These are phyloP conservation scores for Penicillium canariense DNA, from an alignment of 495 filamentous ascomycete genomes.

Conservation along the genomic window DNA sequence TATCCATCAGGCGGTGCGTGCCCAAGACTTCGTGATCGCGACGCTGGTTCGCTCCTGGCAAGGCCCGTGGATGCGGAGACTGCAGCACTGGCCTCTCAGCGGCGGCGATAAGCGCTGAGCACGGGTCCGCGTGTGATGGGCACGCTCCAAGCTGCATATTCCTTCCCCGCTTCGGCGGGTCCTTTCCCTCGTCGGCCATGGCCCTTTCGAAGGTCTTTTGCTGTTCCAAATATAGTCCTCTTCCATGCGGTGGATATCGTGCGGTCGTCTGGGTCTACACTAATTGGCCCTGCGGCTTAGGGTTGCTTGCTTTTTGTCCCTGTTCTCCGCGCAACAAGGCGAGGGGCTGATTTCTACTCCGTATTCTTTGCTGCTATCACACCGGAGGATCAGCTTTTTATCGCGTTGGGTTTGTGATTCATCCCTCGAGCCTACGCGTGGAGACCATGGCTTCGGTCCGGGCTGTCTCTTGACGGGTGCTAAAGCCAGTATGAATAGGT, in stretches of 20 bases:
- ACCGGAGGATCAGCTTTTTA: conserved; percentile 10
- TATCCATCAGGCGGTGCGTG: conserved; percentile 1
- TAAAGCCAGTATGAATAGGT: conserved; percentile 44
- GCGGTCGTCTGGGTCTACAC: conserved; percentile 18
- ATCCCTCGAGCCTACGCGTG: conserved; percentile 17
- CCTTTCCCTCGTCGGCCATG: not conserved
- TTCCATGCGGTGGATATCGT: conserved; percentile 18
- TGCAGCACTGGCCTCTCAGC: conserved; percentile 24
- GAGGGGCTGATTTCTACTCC: conserved; percentile 6
- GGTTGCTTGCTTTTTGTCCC: conserved; percentile 16
- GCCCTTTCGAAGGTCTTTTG: not conserved
- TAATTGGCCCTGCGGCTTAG: conserved; percentile 21
- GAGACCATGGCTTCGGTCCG: conserved; percentile 32
- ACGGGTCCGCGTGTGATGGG: conserved; percentile 29
- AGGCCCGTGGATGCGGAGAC: conserved; percentile 18
- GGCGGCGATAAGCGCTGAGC: conserved; percentile 26
- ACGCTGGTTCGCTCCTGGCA: conserved; percentile 10
- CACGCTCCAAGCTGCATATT: conserved; percentile 25
- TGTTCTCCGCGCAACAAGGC: conserved; percentile 28
- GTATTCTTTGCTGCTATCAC: not conserved
- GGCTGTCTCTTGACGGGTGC: conserved; percentile 28
- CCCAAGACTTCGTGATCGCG: not conserved
- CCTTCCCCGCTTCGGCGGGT: conserved; percentile 14
- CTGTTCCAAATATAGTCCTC: conserved; percentile 35
- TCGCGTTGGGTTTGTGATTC: conserved; percentile 16